Evolutionary conservation across 1,139 yeast genomes (phyloP).

Genomic region (Sugiyamaella novakii): DNA sequence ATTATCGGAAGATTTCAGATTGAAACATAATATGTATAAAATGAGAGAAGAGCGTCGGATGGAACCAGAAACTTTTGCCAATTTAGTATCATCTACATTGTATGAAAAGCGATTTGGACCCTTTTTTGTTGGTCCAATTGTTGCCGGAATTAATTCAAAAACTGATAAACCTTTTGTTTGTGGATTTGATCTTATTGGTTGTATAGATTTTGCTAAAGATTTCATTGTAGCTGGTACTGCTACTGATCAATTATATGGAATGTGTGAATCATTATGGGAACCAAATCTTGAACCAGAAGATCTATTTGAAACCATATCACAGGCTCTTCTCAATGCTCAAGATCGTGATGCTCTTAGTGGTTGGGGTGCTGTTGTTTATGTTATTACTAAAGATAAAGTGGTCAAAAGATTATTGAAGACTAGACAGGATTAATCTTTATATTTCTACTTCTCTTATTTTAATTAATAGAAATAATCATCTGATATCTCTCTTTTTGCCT

Average conservation of each 20-base stretch:
- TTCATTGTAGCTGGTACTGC: slow-evolving; percentile 98
- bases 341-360: slow-evolving; percentile 98
- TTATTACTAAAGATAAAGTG: slow-evolving; percentile 90
- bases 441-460: not conserved
- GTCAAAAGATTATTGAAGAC: slow-evolving; percentile 85
- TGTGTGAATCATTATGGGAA: slow-evolving; percentile 97
- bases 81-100: slow-evolving; percentile 83
- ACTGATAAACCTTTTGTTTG: slow-evolving; percentile 86
- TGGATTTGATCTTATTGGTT: slow-evolving; percentile 95
- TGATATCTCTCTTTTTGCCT: not conserved
- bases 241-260: slow-evolving; percentile 91
- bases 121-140: slow-evolving; percentile 94
- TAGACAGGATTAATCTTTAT: slow-evolving; percentile 74
- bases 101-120: slow-evolving; percentile 94
- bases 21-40: slow-evolving; percentile 85
- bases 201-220: slow-evolving; percentile 93
- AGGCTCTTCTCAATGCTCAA: slow-evolving; percentile 88
- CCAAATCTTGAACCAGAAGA: slow-evolving; percentile 94
- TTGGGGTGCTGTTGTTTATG: slow-evolving; percentile 97
- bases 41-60: slow-evolving; percentile 88
- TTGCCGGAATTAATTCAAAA: slow-evolving; percentile 88
- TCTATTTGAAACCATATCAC: slow-evolving; percentile 92
- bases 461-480: not conserved
- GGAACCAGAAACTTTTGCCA: slow-evolving; percentile 93
- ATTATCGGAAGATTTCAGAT: slow-evolving; percentile 74